Percentiles rank a stretch among this genome's conserved stretches.
These are phyloP conservation scores for Penicillium antarcticum DNA, from an alignment of 495 filamentous ascomycete genomes.

Conservation along the genomic window DNA sequence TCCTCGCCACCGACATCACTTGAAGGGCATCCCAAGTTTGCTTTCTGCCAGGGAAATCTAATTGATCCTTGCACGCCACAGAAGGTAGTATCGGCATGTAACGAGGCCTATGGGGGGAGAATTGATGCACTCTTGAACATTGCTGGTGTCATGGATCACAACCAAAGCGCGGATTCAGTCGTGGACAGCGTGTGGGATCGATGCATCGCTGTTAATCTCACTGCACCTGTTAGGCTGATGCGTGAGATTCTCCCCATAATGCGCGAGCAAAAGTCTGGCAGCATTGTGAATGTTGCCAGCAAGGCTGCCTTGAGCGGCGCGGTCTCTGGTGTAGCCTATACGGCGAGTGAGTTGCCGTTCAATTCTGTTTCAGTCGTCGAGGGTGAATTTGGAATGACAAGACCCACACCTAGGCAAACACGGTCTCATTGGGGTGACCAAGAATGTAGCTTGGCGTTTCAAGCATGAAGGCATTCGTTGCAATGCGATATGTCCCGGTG, in stretches of 20 bases:
- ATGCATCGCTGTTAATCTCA: background rate
- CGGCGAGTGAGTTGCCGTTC: constrained; percentile 30
- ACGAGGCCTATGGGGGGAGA: background rate
- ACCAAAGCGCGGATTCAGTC: constrained; percentile 27
- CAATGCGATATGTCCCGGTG: constrained; percentile 28
- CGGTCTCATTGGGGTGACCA: constrained; percentile 35
- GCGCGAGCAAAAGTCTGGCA: constrained; percentile 4
- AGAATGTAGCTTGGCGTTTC: constrained; percentile 43
- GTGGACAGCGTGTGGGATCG: constrained; percentile 19
- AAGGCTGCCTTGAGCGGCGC: constrained; percentile 37
- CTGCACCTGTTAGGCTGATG: background rate
- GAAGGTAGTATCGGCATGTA: background rate
- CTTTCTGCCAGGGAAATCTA: background rate
- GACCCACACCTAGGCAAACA: background rate
- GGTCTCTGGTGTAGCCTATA: constrained; percentile 38
- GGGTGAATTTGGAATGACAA: background rate
- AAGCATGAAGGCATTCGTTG: constrained; percentile 33
- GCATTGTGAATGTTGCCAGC: constrained; percentile 39
- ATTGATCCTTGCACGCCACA: background rate
- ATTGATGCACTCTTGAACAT: constrained; percentile 41
- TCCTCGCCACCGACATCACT: background rate
- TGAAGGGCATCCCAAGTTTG: background rate
- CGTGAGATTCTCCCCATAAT: background rate
- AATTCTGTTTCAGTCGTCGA: constrained; percentile 8
- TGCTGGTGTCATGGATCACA: constrained; percentile 40